A percentile compares a stretch with the other conserved stretches of the same genome.
Evolutionary conservation across 306 rosid species (phyloP).

Genomic region (Vigna radiata): DNA sequence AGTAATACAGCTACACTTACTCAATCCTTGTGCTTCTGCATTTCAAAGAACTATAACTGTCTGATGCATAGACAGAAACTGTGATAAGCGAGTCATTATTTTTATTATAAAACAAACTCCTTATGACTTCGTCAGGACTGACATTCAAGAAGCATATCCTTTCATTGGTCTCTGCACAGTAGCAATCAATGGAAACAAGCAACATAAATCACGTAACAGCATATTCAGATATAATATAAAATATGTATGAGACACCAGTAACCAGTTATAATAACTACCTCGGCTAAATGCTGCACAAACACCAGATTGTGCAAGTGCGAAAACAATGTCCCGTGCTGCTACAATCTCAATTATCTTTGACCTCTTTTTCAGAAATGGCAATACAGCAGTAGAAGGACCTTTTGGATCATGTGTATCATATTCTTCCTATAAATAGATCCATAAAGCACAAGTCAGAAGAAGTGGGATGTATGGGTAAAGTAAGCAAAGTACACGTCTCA

Average conservation of each 20-base stretch:
- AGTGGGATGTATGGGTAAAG: background rate
- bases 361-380: constrained; percentile 59
- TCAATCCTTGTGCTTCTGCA: constrained; percentile 96
- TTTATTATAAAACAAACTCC: constrained; percentile 92
- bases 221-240: constrained; percentile 1
- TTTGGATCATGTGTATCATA: constrained; percentile 66
- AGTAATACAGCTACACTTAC: constrained; percentile 52
- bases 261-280: constrained; percentile 44
- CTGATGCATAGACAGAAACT: constrained; percentile 97
- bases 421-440: constrained; percentile 54
- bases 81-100: constrained; percentile 96
- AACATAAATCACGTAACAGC: constrained; percentile 7
- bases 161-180: constrained; percentile 89
- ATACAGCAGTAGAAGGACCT: constrained; percentile 52
- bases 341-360: constrained; percentile 67
- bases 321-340: constrained; percentile 60
- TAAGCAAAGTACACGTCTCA: constrained; percentile 21
- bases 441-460: constrained; percentile 28
- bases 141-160: constrained; percentile 94
- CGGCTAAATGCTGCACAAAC: constrained; percentile 69
- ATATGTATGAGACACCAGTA: background rate
- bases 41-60: constrained; percentile 94
- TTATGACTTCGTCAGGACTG: constrained; percentile 93
- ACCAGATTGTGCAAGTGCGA: constrained; percentile 69
- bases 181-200: constrained; percentile 41